Conservation (phyloP, 2,329 filamentous ascomycete species). For the Leptographium lundbergii region DNA sequence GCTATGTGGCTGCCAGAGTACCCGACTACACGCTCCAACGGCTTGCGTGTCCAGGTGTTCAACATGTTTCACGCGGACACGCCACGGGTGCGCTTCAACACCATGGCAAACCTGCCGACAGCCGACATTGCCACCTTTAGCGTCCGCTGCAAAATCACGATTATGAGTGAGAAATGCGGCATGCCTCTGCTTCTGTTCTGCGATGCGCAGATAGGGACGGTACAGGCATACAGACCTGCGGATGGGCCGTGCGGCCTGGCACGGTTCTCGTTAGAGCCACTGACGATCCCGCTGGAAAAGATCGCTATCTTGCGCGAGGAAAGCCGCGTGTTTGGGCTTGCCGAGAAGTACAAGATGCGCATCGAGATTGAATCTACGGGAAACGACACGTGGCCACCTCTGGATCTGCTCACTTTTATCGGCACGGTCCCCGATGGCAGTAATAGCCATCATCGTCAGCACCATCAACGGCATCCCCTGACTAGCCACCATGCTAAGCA, state of each 20-base stretch:
- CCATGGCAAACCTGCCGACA: constrained; percentile 22
- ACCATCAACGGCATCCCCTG: constrained; percentile 17
- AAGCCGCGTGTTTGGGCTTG: constrained; percentile 32
- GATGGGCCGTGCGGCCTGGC: constrained; percentile 32
- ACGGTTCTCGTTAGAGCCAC: constrained; percentile 36
- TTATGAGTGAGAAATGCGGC: constrained; percentile 23
- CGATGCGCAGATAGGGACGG: constrained; percentile 39
- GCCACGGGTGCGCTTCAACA: constrained; percentile 23
- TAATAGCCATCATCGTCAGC: neutral
- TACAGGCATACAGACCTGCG: constrained; percentile 36
- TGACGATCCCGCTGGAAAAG: constrained; percentile 38
- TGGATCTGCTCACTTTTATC: constrained; percentile 22
- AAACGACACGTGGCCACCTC: constrained; percentile 38
- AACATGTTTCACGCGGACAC: constrained; percentile 38
- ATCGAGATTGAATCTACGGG: constrained; percentile 40
- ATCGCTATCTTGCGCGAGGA: constrained; percentile 36
- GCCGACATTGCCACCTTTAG: constrained; percentile 22
- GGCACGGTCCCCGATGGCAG: neutral
- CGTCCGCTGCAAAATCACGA: constrained; percentile 30
- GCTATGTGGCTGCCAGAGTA: constrained; percentile 11
- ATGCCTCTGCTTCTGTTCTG: constrained; percentile 34
- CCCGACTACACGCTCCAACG: constrained; percentile 12
- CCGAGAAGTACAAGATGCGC: constrained; percentile 35
- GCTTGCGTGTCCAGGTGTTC: constrained; percentile 39
- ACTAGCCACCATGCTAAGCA: constrained; percentile 3